Percentiles rank a stretch among this genome's conserved stretches.
phyloP scores from a whole-genome alignment of 441 rosid genomes.

The Jatropha multifida region DNA sequence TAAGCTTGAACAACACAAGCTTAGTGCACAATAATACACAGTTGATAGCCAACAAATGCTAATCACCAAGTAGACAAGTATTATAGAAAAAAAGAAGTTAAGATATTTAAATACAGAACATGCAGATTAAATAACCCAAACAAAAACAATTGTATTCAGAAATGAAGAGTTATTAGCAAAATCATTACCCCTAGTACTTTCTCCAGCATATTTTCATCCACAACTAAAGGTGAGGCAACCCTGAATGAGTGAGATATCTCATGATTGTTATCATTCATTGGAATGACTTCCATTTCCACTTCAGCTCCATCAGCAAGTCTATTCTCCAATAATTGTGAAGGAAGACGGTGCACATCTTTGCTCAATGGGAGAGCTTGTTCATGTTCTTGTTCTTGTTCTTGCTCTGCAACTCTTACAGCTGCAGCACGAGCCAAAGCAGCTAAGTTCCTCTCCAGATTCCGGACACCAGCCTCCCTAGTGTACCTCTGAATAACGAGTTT shows the following conservation, averaged over 20 bases:
- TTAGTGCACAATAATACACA: not conserved
- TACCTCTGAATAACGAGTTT: slow-evolving; percentile 85
- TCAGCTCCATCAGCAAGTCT: slow-evolving; percentile 93
- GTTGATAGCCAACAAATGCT: not conserved
- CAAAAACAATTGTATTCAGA: not conserved
- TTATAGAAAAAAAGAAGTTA: not conserved
- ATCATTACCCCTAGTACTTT: slow-evolving; percentile 82
- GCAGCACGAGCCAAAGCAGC: slow-evolving; percentile 99
- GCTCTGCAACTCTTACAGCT: slow-evolving; percentile 92
- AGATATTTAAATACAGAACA: not conserved
- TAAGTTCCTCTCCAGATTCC: slow-evolving; percentile 86
- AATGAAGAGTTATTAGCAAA: slow-evolving; percentile 3
- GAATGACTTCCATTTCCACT: slow-evolving; percentile 98
- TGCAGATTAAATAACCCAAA: not conserved
- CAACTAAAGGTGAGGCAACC: slow-evolving; percentile 68
- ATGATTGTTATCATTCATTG: slow-evolving; percentile 77
- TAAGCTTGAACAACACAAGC: slow-evolving; percentile 4
- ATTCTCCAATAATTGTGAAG: slow-evolving; percentile 79
- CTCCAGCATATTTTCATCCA: slow-evolving; percentile 90
- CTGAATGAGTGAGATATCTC: slow-evolving; percentile 68
- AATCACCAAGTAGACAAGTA: slow-evolving; percentile 3
- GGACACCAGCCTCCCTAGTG: slow-evolving; percentile 98
- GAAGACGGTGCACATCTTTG: slow-evolving; percentile 73
- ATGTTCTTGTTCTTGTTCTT: slow-evolving; percentile 50
- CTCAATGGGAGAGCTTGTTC: slow-evolving; percentile 56